Conservation (phyloP, 352 stramenopile genomes). For the Phytopythium helicoides region DNA sequence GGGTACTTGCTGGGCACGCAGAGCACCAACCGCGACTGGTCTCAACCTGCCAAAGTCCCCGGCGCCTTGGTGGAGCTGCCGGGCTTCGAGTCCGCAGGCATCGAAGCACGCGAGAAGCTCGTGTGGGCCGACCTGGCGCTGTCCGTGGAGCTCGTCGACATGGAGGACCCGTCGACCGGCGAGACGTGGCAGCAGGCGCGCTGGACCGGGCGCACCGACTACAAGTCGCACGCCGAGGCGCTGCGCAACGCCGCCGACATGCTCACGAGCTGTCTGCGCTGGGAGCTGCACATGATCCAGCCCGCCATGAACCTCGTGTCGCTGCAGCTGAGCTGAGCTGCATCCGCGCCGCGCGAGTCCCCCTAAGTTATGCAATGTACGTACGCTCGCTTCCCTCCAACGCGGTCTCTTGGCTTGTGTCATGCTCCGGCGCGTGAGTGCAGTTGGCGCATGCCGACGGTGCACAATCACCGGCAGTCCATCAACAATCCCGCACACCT, state of each 20-base stretch:
- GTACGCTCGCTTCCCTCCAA: no score
- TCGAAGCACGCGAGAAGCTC: constrained; percentile 17
- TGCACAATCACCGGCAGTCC: no score
- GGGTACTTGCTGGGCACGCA: constrained; percentile 47
- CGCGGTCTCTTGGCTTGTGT: no score
- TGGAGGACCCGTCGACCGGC: constrained; percentile 25
- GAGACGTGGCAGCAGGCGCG: constrained; percentile 35
- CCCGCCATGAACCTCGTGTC: constrained; percentile 34
- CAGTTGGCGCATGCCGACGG: no score
- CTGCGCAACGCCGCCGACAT: constrained; percentile 41
- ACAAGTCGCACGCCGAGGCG: constrained; percentile 35
- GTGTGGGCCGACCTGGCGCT: constrained; percentile 44
- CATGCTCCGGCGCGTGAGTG: no score
- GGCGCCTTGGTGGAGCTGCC: not conserved
- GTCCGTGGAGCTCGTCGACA: constrained; percentile 40
- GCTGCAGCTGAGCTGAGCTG: constrained; percentile 17
- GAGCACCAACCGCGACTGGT: constrained; percentile 31
- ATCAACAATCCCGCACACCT: no score
- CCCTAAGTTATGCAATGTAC: no score
- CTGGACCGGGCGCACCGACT: constrained; percentile 48
- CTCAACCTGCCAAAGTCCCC: not conserved
- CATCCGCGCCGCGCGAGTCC: no score
- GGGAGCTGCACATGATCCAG: constrained; percentile 38
- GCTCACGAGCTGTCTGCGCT: constrained; percentile 36
- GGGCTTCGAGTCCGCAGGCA: constrained; percentile 4